Evolutionary conservation across 768 basidiomycete species (phyloP).

Genomic region (Agrocybe praecox): DNA sequence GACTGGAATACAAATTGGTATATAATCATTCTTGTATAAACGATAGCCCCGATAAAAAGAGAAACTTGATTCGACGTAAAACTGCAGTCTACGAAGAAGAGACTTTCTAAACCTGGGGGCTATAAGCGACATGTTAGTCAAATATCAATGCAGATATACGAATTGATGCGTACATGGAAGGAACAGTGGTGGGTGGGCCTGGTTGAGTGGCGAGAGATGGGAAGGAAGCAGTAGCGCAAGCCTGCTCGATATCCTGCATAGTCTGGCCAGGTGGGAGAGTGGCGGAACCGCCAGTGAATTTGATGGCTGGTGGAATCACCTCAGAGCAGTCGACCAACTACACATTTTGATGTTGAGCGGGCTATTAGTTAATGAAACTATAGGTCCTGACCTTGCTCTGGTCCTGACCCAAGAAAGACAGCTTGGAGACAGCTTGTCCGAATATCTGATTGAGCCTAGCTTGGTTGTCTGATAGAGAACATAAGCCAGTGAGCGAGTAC

Average conservation of each 20-base stretch:
- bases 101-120: neutral
- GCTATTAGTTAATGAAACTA: too few relatives aligned
- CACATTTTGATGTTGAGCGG: too few relatives aligned
- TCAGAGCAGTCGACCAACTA: constrained; percentile 45
- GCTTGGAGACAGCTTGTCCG: constrained; percentile 45
- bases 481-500: neutral
- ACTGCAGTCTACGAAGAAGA: too few relatives aligned
- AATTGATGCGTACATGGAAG: constrained; percentile 11
- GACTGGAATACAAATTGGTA: too few relatives aligned
- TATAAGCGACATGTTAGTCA: neutral
- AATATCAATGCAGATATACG: neutral
- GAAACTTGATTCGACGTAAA: too few relatives aligned
- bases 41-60: too few relatives aligned
- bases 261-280: constrained; percentile 34
- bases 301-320: constrained; percentile 38
- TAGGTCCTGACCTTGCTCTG: constrained; percentile 10
- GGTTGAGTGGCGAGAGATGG: constrained; percentile 11
- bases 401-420: constrained; percentile 44
- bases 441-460: constrained; percentile 34
- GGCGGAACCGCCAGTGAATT: constrained; percentile 23
- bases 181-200: constrained; percentile 10
- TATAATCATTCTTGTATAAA: too few relatives aligned
- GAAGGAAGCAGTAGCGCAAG: constrained; percentile 18
- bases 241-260: constrained; percentile 30
- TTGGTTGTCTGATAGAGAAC: constrained; percentile 28